Base-by-base conservation (phyloP, 1,284 basidiomycete genomes). In the Malassezia furfur region DNA sequence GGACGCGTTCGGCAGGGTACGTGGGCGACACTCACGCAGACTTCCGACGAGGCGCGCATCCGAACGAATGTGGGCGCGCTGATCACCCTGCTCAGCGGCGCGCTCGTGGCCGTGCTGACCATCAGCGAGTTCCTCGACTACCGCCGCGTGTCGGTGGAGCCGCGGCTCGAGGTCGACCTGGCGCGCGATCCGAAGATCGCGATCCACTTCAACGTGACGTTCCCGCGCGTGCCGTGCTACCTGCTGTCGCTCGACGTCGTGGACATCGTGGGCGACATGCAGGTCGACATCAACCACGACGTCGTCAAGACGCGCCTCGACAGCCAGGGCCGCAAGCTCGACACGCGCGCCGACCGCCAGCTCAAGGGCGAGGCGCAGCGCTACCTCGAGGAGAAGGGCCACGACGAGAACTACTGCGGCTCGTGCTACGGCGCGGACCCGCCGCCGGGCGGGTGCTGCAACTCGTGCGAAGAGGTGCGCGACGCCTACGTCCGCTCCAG, bases 201-300 rank as follows among this genome's bases (percentile, higher is more conserved):
- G 11, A 88, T 96, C 43, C 84, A 85, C 70, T 79, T 99, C 78
- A 91, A 98, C 73, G 79, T 99, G 55, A 90, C 88, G 2, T 99
- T 98, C 78, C 93, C 94, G 0, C 82, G 89, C 63, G 91, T 99
- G 30, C 94, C 94, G 32, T 99, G 94, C 78, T 98, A 94, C 78
- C 53, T 74, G 19, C 57, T 74, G 25, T 66, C 63, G 47, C 52
- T 98, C 52, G 94, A 98, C 76, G 84, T 98, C 50, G 94, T 96
- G 87, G 94, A 99, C 74, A 94, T 98, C 60, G 89, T 87, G 54
- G 94, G 94, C 28, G 93, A 96, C 78, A 84, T 86, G 41, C 90
- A 94, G 74, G 81, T 85, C 59, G 69, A 74, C 38, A 64, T 74
- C 15, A 61, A 63, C 44, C 93, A 96, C 76, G 90, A 91, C 71